Evolutionary conservation across 2,329 filamentous ascomycete genomes (phyloP).

Genomic region (Pezicula neosporulosa): DNA sequence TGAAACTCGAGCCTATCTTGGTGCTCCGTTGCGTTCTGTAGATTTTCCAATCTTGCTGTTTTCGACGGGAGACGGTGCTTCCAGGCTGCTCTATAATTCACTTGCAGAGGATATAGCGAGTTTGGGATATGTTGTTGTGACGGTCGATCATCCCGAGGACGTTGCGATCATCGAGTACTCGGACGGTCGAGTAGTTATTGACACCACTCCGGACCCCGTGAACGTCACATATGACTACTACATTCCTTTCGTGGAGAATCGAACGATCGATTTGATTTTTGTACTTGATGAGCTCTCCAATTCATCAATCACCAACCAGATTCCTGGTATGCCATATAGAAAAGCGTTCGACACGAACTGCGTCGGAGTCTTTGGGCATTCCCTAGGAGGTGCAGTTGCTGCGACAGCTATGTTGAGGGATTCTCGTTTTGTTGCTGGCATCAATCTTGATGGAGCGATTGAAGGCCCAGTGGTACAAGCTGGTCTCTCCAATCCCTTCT

Average conservation of each 20-base stretch:
- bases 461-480: constrained; percentile 19
- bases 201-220: not conserved
- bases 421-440: constrained; percentile 26
- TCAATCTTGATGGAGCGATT: constrained; percentile 34
- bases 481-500: constrained; percentile 26
- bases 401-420: constrained; percentile 27
- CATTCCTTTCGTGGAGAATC: constrained; percentile 4
- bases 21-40: constrained; percentile 3
- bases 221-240: not conserved
- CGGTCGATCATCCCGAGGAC: constrained; percentile 30
- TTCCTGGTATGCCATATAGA: constrained; percentile 5
- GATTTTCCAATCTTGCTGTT: constrained; percentile 26
- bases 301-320: not conserved
- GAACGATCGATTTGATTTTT: constrained; percentile 12
- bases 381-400: constrained; percentile 28
- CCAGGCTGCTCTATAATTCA: constrained; percentile 24
- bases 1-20: constrained; percentile 6
- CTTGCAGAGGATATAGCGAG: constrained; percentile 26
- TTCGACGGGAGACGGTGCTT: constrained; percentile 23
- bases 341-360: not conserved
- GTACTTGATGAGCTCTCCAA: constrained; percentile 12
- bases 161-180: constrained; percentile 28
- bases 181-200: constrained; percentile 11
- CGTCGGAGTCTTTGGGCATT: constrained; percentile 15
- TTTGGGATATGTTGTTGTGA: constrained; percentile 27